A percentile compares a stretch with the other conserved stretches of the same genome.
These are phyloP conservation scores for Yamadazyma jaroonii DNA, from an alignment of 1,139 yeast genomes.

Conservation along the genomic window DNA sequence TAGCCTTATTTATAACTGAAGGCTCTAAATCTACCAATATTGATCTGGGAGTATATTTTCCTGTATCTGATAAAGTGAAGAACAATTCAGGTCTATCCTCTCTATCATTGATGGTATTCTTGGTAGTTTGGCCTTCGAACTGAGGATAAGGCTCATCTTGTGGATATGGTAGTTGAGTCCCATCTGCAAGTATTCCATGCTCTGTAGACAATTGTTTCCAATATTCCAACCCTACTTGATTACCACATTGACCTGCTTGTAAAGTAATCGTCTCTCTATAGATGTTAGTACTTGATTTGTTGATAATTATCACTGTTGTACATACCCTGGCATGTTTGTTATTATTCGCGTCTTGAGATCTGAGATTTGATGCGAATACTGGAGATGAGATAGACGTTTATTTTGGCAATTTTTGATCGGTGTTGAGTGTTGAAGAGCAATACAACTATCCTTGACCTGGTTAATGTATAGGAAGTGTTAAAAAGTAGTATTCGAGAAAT, in stretches of 20 bases:
- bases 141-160: constrained; percentile 17
- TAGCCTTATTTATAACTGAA: constrained; percentile 71
- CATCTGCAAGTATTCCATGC: constrained; percentile 82
- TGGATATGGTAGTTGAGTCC: constrained; percentile 40
- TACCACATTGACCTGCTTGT: constrained; percentile 87
- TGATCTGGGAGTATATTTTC: constrained; percentile 85
- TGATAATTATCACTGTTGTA: constrained; percentile 4
- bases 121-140: constrained; percentile 14
- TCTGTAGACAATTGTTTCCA: constrained; percentile 90
- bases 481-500: constrained; percentile 3
- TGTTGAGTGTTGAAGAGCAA: too few relatives aligned
- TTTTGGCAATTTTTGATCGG: too few relatives aligned
- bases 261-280: constrained; percentile 39
- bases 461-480: too few relatives aligned
- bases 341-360: constrained; percentile 3
- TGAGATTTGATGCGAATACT: neutral
- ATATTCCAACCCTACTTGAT: constrained; percentile 89
- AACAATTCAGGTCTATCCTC: constrained; percentile 82
- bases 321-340: constrained; percentile 29
- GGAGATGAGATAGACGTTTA: too few relatives aligned
- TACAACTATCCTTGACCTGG: too few relatives aligned
- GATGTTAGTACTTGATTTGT: constrained; percentile 24
- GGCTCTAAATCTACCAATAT: constrained; percentile 88
- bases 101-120: constrained; percentile 26
- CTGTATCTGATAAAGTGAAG: constrained; percentile 70